phyloP scores from a whole-genome alignment of 139 green algal genomes.

The Parachlorella kessleri region DNA sequence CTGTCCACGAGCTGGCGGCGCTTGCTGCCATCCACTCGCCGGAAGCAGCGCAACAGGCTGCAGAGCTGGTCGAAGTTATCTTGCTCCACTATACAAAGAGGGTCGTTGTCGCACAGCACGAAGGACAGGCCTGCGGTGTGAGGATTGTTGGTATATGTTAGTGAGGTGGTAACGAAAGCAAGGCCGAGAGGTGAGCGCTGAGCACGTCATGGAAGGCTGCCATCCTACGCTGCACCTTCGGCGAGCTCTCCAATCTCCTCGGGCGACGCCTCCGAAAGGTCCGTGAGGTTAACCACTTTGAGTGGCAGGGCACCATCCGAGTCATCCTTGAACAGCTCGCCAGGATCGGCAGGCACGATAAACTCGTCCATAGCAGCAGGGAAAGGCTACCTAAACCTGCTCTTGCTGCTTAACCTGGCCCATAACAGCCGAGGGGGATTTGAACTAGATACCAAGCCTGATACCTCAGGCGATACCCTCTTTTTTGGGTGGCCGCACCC shows the following conservation, averaged over 20 bases:
- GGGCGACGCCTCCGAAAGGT: slow-evolving; percentile 13
- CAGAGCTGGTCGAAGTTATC: slow-evolving; percentile 54
- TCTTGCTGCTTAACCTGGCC: no score
- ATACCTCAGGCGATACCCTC: no score
- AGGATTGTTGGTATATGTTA: not conserved
- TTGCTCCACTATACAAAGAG: slow-evolving; percentile 56
- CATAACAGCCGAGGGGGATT: no score
- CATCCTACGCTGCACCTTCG: no score
- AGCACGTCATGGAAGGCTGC: no score
- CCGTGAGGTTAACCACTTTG: not conserved
- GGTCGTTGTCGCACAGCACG: slow-evolving; percentile 58
- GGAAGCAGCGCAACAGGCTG: slow-evolving; percentile 39
- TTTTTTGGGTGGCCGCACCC: no score
- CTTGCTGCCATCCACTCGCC: slow-evolving; percentile 34
- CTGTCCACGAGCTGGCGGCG: slow-evolving; percentile 51
- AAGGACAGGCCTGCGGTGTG: slow-evolving; percentile 45
- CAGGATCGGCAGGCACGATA: slow-evolving; percentile 28
- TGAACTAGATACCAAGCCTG: no score
- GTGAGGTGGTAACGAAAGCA: not conserved
- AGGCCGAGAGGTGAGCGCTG: not conserved
- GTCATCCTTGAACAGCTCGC: slow-evolving; percentile 25
- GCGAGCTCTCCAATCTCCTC: slow-evolving; percentile 34
- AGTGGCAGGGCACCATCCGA: slow-evolving; percentile 3
- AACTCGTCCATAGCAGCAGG: slow-evolving; percentile 34
- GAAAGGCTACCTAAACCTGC: no score